phyloP scores from a whole-genome alignment of 306 rosid species.

The Begonia peltatifolia region DNA sequence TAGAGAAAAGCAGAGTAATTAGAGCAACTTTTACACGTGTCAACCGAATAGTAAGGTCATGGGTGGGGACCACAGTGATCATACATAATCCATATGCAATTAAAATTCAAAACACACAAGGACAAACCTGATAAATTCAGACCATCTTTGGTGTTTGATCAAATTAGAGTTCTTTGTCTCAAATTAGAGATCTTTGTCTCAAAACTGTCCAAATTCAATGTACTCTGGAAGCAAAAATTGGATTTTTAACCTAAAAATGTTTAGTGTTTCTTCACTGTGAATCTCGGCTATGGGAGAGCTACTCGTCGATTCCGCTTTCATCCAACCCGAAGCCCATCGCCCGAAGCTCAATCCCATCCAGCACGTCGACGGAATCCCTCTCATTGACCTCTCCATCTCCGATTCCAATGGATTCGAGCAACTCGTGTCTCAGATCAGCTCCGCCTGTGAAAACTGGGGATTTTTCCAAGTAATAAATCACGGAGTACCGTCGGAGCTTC shows the following conservation, averaged over 20 bases:
- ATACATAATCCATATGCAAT: no score
- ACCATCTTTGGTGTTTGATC: no score
- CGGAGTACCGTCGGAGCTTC: conserved; percentile 33
- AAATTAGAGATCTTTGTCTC: no score
- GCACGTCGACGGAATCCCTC: conserved; percentile 28
- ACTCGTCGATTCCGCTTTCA: conserved; percentile 29
- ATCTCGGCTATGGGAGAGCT: conserved; percentile 35
- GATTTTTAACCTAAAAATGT: not conserved
- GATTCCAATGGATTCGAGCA: not conserved
- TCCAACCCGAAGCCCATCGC: conserved; percentile 37
- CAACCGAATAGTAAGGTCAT: no score
- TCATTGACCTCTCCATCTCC: conserved; percentile 38
- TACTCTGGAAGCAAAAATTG: not conserved
- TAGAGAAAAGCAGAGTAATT: no score
- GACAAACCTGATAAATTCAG: no score
- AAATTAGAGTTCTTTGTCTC: no score
- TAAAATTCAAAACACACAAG: no score
- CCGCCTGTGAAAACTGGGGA: conserved; percentile 66
- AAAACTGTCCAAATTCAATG: not conserved
- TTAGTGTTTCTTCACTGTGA: not conserved
- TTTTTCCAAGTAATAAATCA: conserved; percentile 39
- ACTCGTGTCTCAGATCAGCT: conserved; percentile 29
- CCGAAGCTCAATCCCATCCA: conserved; percentile 19
- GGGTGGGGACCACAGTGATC: no score
- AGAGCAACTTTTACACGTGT: no score